Evolutionary conservation across 148 eudicot species (phyloP), one percentile per base, ranked within the genome.

Genomic region (Cornus kousa): DNA sequence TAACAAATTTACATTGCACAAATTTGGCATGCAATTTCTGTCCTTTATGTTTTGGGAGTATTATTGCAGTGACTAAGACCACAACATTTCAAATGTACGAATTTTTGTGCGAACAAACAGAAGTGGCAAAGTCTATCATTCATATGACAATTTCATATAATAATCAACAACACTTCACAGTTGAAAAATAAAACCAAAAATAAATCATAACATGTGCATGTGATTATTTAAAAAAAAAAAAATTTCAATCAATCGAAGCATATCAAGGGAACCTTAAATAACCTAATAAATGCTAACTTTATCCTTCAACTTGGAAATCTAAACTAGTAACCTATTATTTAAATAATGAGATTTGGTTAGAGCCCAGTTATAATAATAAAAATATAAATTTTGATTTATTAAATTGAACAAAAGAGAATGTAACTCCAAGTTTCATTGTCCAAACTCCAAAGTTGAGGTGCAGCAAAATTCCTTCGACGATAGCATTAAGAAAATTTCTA

Each of bases 31-130:
- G 59, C 19, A 16, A 12, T 53, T 53, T 53, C 66, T 62, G 33
- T 59, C 35, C 24, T 77, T 69, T 60, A 69, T 78, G 46, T 33
- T 43, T 35, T 33, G 67, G 75, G 74, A 67, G 7, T 19, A 75
- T 16, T 28, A 67, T 50, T 75, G 71, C 24, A 74, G 31, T 48
- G 35, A 60, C 9, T 57, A 28, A 39, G 32, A 13, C 7, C 24
- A 62, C 6, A 70, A 68, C 48, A 62, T 70, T 62, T 32, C n/a
- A 46, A 31, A 32, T 39, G 28, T 40, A 64, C 68, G 1, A 17
- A 17, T 62, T 20, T 78, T 12, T 68, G 46, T 43, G 64, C 37
- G 53, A 50, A 73, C 9, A 2, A 17, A 50, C 22, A 17, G 3
- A 4, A n/a, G 23, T 28, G 46, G 12, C 8, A 40, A 7, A 62